These are phyloP conservation scores for Scutellaria galericulata DNA, from an alignment of 257 asterid species.

Conservation along the genomic window DNA sequence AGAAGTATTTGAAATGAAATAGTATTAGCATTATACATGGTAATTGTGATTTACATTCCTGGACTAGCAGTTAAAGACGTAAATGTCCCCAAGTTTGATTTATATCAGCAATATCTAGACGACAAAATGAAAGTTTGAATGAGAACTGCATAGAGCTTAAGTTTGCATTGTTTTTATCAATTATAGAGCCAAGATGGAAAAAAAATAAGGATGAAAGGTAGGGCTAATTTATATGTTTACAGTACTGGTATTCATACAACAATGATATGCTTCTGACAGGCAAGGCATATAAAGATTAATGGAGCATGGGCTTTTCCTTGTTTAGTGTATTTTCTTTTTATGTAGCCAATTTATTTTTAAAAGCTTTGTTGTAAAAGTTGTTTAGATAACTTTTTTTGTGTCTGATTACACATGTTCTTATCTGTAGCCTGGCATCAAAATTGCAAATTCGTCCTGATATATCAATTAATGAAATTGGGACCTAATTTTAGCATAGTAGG, in stretches of 20 bases:
- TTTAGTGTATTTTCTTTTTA: not conserved
- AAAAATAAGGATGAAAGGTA: not conserved
- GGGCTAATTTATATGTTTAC: not conserved
- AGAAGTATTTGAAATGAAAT: slow-evolving; percentile 1
- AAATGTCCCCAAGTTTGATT: not conserved
- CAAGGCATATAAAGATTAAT: not conserved
- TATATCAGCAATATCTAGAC: not conserved
- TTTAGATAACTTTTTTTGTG: not conserved
- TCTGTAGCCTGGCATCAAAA: not conserved
- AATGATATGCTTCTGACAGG: not conserved
- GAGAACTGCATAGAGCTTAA: not conserved
- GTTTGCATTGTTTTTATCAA: not conserved
- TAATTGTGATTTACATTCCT: not conserved
- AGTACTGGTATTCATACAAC: not conserved
- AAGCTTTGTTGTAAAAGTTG: not conserved
- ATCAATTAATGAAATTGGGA: not conserved
- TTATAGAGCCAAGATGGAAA: slow-evolving; percentile 8
- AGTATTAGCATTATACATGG: not conserved
- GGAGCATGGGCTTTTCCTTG: not conserved
- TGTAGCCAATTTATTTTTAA: not conserved
- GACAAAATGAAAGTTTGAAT: not conserved
- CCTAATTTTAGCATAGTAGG: not conserved
- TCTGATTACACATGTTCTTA: not conserved
- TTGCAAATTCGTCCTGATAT: slow-evolving; percentile 2
- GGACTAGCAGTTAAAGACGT: not conserved